Conservation (phyloP, 345 rosid genomes). For the Balakata baccata region DNA sequence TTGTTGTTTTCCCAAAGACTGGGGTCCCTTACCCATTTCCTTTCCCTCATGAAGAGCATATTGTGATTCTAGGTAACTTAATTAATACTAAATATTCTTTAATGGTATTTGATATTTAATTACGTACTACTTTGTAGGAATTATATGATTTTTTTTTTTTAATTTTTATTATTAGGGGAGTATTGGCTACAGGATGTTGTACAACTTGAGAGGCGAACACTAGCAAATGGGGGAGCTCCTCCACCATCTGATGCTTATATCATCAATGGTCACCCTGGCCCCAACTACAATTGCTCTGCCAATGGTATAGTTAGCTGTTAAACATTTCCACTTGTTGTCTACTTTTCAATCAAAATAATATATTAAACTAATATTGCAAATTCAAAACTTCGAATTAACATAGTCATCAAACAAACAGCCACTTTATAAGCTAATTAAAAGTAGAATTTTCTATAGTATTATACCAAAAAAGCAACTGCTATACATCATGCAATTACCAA, state of each 20-base stretch:
- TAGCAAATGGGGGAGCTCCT: conserved; percentile 63
- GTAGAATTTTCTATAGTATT: neutral
- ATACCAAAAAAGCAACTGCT: neutral
- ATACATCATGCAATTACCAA: neutral
- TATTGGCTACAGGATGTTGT: conserved; percentile 70
- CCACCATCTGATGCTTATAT: conserved; percentile 77
- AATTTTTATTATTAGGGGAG: conserved; percentile 47
- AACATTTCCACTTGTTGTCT: neutral
- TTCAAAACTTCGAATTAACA: too few relatives aligned
- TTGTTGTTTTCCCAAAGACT: conserved; percentile 63
- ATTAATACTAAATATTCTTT: neutral
- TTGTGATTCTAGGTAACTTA: conserved; percentile 51
- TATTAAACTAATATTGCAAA: too few relatives aligned
- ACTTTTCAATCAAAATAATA: too few relatives aligned
- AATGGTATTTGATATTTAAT: neutral
- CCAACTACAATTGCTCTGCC: conserved; percentile 72
- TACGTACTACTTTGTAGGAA: neutral
- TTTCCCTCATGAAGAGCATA: conserved; percentile 59
- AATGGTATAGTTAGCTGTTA: conserved; percentile 42
- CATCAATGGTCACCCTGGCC: conserved; percentile 85
- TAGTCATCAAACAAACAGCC: neutral
- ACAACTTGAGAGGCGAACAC: conserved; percentile 52
- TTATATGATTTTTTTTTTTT: neutral
- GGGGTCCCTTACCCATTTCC: conserved; percentile 71
- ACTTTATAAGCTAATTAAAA: neutral